A percentile compares a stretch with the other conserved stretches of the same genome.
Evolutionary conservation across 371 early-diverging fungal genomes (phyloP).

Genomic region (Lichtheimia ornata): DNA sequence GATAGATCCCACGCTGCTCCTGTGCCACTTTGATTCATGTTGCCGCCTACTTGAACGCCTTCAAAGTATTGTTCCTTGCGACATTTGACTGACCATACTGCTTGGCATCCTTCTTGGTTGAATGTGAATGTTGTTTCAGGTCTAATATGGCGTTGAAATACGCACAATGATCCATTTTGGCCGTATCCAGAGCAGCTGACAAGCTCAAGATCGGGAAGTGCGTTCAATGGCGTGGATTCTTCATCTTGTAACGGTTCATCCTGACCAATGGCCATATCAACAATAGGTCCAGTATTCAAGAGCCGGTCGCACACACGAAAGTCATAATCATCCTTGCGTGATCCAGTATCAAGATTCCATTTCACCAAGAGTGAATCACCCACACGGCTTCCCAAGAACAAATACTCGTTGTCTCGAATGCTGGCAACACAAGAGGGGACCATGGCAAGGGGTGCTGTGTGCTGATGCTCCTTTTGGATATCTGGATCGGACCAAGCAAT

Average conservation of each 20-base stretch:
- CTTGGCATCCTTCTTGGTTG: conserved; percentile 63
- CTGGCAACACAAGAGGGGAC: conserved; percentile 64
- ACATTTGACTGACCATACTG: conserved; percentile 71
- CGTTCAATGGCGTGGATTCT: conserved; percentile 9
- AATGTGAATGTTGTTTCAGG: conserved; percentile 76
- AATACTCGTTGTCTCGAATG: conserved; percentile 56
- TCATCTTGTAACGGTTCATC: conserved; percentile 27
- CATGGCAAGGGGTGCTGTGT: conserved; percentile 19
- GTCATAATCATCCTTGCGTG: conserved; percentile 34
- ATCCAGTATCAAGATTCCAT: conserved; percentile 31
- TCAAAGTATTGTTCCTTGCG: conserved; percentile 53
- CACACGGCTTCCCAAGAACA: conserved; percentile 83
- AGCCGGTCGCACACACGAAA: conserved; percentile 80
- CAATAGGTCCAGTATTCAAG: conserved; percentile 79
- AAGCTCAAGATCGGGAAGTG: conserved; percentile 69
- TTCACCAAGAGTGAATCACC: conserved; percentile 83
- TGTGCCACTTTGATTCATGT: conserved; percentile 23
- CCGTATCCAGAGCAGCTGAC: conserved; percentile 83
- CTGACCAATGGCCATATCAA: conserved; percentile 76
- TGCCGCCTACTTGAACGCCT: conserved; percentile 44
- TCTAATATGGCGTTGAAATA: conserved; percentile 80
- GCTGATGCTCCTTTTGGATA: neutral
- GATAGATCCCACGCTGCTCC: conserved; percentile 7
- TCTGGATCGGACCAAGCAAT: conserved; percentile 24
- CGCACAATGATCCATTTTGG: conserved; percentile 72